phyloP scores from a whole-genome alignment of 257 asterid species.

The Nicotiana knightiana region DNA sequence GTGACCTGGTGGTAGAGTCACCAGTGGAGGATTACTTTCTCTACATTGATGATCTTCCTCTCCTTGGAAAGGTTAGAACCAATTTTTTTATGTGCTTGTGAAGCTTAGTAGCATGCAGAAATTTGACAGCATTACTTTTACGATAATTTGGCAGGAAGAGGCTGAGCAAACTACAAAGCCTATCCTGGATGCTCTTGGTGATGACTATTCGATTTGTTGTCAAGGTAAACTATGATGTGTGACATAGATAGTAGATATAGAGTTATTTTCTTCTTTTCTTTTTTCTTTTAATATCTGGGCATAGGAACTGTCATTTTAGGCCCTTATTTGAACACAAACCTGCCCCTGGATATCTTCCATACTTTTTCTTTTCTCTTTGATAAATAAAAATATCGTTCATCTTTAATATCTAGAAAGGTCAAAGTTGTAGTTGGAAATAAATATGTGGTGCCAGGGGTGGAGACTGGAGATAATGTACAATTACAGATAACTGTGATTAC shows the following conservation, averaged over 20 bases:
- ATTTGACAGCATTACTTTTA: constrained; percentile 9
- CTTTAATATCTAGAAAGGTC: background rate
- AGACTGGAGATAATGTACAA: background rate
- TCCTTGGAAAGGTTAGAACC: constrained; percentile 54
- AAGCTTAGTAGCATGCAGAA: background rate
- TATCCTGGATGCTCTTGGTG: constrained; percentile 89
- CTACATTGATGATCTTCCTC: constrained; percentile 79
- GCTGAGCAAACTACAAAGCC: constrained; percentile 61
- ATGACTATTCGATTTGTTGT: constrained; percentile 76
- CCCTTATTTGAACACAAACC: too few species aligned
- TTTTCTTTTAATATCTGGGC: too few species aligned
- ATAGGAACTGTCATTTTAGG: too few species aligned
- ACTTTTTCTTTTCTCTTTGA: too few species aligned
- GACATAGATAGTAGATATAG: too few species aligned
- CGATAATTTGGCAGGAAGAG: constrained; percentile 43
- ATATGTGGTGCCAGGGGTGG: background rate
- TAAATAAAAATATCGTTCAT: too few species aligned
- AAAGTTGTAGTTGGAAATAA: background rate
- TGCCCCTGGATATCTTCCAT: too few species aligned
- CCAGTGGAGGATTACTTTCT: constrained; percentile 84
- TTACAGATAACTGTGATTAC: background rate
- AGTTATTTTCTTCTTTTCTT: too few species aligned
- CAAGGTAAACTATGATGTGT: constrained; percentile 42
- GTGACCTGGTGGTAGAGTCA: constrained; percentile 90
- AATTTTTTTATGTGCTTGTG: background rate